phyloP scores from a whole-genome alignment of 148 eudicot genomes.

The Polygonum aviculare region DNA sequence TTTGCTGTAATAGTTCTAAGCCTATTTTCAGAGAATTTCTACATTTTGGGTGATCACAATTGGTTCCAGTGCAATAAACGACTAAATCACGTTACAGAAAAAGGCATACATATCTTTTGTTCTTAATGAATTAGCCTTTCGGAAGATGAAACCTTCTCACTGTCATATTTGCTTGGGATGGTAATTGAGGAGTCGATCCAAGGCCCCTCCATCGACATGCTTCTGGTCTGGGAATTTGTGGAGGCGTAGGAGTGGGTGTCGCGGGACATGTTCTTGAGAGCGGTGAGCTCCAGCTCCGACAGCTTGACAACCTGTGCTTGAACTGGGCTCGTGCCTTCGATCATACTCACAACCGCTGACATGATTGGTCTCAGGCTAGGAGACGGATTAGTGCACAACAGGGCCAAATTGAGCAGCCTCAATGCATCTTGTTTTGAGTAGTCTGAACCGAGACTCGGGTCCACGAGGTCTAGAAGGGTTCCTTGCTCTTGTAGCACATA shows the following conservation, averaged over 20 bases:
- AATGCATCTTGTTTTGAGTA: conserved; percentile 31
- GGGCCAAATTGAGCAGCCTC: conserved; percentile 22
- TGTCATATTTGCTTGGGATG: conserved; percentile 1
- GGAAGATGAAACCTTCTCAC: background rate
- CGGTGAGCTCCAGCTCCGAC: conserved; percentile 12
- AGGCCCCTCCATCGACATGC: conserved; percentile 17
- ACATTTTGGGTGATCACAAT: too few relatives aligned
- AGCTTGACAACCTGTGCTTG: conserved; percentile 18
- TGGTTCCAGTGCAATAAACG: too few relatives aligned
- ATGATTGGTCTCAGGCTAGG: conserved; percentile 30
- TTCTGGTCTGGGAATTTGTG: conserved; percentile 7
- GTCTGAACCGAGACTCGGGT: conserved; percentile 40
- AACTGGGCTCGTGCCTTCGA: conserved; percentile 27
- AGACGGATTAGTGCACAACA: conserved; percentile 30
- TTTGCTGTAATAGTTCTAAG: too few relatives aligned
- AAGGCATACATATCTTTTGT: too few relatives aligned
- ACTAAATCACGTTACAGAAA: too few relatives aligned
- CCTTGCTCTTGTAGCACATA: conserved; percentile 83
- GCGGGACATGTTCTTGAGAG: conserved; percentile 16
- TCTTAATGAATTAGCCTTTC: background rate
- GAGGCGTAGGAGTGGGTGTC: conserved; percentile 17
- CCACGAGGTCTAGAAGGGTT: conserved; percentile 64
- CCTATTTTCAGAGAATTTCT: too few relatives aligned
- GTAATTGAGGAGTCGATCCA: conserved; percentile 17
- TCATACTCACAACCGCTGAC: conserved; percentile 34